Evolutionary conservation across 73 alveolate genomes (phyloP).

Genomic region (Paramecium biaurelia): DNA sequence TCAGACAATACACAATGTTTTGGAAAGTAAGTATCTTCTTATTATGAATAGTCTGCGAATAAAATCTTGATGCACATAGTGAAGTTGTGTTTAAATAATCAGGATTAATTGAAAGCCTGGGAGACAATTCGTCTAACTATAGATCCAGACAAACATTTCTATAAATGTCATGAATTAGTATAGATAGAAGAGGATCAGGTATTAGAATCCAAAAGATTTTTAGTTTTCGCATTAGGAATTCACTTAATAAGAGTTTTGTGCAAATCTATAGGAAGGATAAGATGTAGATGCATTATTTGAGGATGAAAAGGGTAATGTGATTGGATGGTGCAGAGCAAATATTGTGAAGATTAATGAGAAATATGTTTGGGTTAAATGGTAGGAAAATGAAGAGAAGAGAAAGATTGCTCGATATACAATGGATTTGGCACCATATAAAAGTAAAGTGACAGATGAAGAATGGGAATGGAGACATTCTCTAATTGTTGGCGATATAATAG

Average conservation of each 20-base stretch:
- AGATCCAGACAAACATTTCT: conserved; percentile 25
- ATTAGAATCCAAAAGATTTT: neutral
- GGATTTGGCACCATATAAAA: conserved; percentile 64
- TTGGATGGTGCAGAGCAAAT: conserved; percentile 75
- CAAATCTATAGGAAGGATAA: conserved; percentile 64
- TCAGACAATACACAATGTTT: neutral
- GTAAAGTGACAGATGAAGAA: conserved; percentile 65
- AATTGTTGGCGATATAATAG: conserved; percentile 73
- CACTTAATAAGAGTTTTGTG: conserved; percentile 73
- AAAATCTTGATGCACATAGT: neutral
- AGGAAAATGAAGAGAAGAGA: conserved; percentile 50
- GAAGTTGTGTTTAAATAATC: conserved; percentile 5
- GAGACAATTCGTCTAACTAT: neutral
- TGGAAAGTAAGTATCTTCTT: neutral
- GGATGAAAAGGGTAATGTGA: conserved; percentile 66
- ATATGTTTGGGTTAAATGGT: conserved; percentile 55
- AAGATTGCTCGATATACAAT: conserved; percentile 49
- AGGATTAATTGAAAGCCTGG: conserved; percentile 11
- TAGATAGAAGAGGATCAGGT: neutral
- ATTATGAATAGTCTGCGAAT: neutral
- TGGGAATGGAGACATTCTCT: conserved; percentile 73
- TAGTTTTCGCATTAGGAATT: conserved; percentile 24
- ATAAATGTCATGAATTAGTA: neutral
- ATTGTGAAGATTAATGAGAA: conserved; percentile 43
- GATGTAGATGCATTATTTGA: conserved; percentile 79